Conservation (phyloP, 495 filamentous ascomycete genomes). For the Cercophora newfieldiana region DNA sequence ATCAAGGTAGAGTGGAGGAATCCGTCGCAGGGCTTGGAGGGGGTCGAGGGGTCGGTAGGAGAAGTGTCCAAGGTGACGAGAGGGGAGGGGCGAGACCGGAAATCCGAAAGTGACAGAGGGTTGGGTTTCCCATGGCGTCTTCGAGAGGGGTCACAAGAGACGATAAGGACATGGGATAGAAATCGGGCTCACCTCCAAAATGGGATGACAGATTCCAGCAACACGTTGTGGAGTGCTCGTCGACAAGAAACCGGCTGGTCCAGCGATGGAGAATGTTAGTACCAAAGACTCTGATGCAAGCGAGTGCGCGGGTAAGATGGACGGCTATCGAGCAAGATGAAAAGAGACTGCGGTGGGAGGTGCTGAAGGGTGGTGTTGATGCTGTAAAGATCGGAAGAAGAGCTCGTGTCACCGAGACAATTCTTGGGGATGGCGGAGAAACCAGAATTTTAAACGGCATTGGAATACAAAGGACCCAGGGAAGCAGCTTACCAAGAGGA, state of each 20-base stretch:
- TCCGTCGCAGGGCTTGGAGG: no score
- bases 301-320: slow-evolving; percentile 49
- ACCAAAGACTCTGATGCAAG: slow-evolving; percentile 53
- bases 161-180: background rate
- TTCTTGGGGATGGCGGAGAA: slow-evolving; percentile 19
- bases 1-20: background rate
- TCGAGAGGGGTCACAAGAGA: background rate
- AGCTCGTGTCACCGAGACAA: slow-evolving; percentile 41
- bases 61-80: no score
- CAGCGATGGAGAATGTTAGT: slow-evolving; percentile 38
- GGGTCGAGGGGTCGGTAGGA: no score
- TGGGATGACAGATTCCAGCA: slow-evolving; percentile 5
- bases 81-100: no score
- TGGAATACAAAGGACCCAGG: background rate
- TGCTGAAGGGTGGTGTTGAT: slow-evolving; percentile 47
- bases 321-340: slow-evolving; percentile 58
- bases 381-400: slow-evolving; percentile 53
- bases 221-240: slow-evolving; percentile 14
- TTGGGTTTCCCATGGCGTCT: background rate
- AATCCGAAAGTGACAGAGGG: no score
- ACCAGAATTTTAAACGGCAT: background rate
- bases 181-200: slow-evolving; percentile 33
- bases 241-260: slow-evolving; percentile 28
- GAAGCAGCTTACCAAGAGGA: background rate
- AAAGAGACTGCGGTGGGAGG: slow-evolving; percentile 44